Percentiles rank a stretch among this genome's conserved stretches.
Conservation (phyloP, 2,329 filamentous ascomycete genomes). For the Fusarium albosuccineum region DNA sequence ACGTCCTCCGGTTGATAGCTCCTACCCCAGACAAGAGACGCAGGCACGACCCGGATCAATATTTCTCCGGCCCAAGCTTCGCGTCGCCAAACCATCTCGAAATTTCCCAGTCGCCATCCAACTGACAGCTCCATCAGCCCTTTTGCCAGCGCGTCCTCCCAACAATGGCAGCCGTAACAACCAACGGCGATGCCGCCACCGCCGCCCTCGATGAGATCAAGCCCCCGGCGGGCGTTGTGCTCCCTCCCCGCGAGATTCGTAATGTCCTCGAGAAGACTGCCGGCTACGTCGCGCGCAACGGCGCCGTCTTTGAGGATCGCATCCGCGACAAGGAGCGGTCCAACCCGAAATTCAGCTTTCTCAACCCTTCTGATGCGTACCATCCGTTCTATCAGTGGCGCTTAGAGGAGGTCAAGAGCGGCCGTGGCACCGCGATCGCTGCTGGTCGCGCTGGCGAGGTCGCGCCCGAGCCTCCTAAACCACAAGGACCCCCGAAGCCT, state of each 20-base stretch:
- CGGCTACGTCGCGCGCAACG: constrained; percentile 83
- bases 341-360: constrained; percentile 93
- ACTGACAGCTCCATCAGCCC: constrained; percentile 24
- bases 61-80: constrained; percentile 29
- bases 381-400: constrained; percentile 92
- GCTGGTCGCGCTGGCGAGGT: constrained; percentile 79
- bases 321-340: constrained; percentile 86
- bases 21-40: not conserved
- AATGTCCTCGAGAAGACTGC: constrained; percentile 92
- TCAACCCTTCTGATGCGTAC: constrained; percentile 85
- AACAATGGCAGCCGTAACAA: constrained; percentile 52
- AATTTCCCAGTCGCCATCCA: constrained; percentile 41
- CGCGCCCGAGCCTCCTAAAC: constrained; percentile 68
- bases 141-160: constrained; percentile 17
- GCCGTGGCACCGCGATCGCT: constrained; percentile 82
- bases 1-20: not conserved
- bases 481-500: constrained; percentile 86
- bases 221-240: constrained; percentile 84
- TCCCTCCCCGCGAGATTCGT: constrained; percentile 91
- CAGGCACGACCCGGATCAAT: constrained; percentile 21
- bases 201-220: constrained; percentile 74
- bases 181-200: constrained; percentile 66
- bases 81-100: constrained; percentile 40
- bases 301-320: constrained; percentile 80
- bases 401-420: constrained; percentile 85